These are phyloP conservation scores for Brasilioporus rufonigricans DNA, from an alignment of 768 basidiomycete species.

Conservation along the genomic window DNA sequence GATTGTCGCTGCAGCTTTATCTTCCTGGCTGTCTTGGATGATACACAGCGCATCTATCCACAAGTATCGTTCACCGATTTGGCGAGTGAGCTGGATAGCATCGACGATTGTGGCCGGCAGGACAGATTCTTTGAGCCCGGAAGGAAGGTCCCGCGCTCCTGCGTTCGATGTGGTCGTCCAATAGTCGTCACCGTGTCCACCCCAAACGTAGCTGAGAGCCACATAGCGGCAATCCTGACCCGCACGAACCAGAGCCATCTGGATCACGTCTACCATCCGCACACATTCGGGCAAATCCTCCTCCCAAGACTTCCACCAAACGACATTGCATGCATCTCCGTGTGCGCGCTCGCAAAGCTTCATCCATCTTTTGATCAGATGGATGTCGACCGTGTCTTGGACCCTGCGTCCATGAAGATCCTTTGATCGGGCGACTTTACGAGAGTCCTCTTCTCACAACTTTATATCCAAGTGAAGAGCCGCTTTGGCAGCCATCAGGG, in stretches of 20 bases:
- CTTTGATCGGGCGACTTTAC: constrained; percentile 10
- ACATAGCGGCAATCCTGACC: constrained; percentile 10
- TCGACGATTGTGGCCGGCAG: constrained; percentile 18
- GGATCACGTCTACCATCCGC: constrained; percentile 13
- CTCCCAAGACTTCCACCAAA: constrained; percentile 7
- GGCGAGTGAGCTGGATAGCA: constrained; percentile 15
- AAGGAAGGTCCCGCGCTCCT: not conserved
- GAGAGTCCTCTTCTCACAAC: constrained; percentile 18
- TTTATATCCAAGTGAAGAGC: constrained; percentile 13
- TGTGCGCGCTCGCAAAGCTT: constrained; percentile 15
- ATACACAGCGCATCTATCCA: constrained; percentile 28
- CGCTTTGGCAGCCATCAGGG: not conserved
- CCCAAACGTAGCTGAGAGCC: constrained; percentile 21
- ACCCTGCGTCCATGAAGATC: constrained; percentile 24
- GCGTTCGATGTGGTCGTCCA: constrained; percentile 7
- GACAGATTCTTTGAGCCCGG: not conserved
- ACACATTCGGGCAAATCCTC: constrained; percentile 10
- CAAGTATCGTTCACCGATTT: constrained; percentile 21
- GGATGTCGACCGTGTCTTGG: constrained; percentile 4
- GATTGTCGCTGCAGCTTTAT: constrained; percentile 15
- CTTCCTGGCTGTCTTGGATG: constrained; percentile 20
- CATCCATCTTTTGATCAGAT: constrained; percentile 17
- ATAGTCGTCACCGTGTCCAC: constrained; percentile 4
- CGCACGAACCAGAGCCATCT: constrained; percentile 10
- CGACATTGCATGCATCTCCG: constrained; percentile 8